Evolutionary conservation across 208 protist genomes (phyloP).

Genomic region (Naegleria lovaniensis): DNA sequence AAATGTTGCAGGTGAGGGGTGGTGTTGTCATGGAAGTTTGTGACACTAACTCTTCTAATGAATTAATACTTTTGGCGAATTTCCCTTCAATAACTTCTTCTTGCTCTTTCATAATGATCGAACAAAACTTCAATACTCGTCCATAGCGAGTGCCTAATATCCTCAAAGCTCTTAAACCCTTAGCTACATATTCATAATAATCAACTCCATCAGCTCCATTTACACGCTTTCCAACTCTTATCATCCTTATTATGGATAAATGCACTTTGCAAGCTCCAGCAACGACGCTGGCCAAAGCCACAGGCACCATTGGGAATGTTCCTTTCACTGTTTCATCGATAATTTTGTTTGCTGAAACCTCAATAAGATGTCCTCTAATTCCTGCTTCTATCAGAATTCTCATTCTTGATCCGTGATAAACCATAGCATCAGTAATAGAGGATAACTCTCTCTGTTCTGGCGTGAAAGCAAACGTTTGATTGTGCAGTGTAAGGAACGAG

Average conservation of each 20-base stretch:
- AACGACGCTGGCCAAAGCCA: background rate
- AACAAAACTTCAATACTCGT: background rate
- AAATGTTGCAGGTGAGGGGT: background rate
- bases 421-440: background rate
- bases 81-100: background rate
- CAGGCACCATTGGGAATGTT: background rate
- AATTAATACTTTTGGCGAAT: background rate
- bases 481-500: background rate
- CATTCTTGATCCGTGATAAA: background rate
- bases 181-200: background rate
- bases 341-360: background rate
- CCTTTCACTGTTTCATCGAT: background rate
- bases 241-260: background rate
- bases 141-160: background rate
- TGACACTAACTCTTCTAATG: background rate
- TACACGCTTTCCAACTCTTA: background rate
- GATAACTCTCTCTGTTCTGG: background rate
- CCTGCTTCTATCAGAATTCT: background rate
- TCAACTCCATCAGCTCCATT: background rate
- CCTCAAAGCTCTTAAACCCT: background rate
- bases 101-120: background rate
- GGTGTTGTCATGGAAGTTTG: background rate
- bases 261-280: background rate
- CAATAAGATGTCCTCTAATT: background rate
- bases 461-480: background rate